Evolutionary conservation across 2,329 filamentous ascomycete species (phyloP).

Genomic region (Periconia macrospinosa): DNA sequence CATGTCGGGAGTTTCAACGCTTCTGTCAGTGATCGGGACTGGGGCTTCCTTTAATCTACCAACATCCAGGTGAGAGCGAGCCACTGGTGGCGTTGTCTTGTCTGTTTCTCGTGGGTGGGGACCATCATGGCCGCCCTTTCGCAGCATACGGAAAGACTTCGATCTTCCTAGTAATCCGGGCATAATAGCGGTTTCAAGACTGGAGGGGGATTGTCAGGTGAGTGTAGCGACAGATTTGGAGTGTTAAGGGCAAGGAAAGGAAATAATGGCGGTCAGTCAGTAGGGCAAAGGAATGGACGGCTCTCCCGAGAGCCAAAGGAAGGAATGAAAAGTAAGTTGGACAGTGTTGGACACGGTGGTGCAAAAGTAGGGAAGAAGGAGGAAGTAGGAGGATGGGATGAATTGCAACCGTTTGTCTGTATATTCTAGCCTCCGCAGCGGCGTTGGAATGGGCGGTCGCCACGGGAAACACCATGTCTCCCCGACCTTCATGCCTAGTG

Average conservation of each 20-base stretch:
- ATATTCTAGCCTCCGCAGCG: neutral
- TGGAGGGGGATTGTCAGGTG: conserved; percentile 33
- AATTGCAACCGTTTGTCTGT: neutral
- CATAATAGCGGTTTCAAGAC: conserved; percentile 41
- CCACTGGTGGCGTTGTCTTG: conserved; percentile 24
- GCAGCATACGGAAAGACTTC: conserved; percentile 40
- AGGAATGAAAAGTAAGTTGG: conserved; percentile 8
- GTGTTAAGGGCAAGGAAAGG: conserved; percentile 17
- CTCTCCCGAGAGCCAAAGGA: conserved; percentile 39
- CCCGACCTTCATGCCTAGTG: conserved; percentile 26
- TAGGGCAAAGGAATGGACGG: conserved; percentile 44
- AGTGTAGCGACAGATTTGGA: neutral
- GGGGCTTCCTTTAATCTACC: conserved; percentile 37
- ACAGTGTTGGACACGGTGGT: conserved; percentile 23
- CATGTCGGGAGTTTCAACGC: conserved; percentile 33
- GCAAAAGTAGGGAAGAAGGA: neutral
- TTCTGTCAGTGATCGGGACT: conserved; percentile 26
- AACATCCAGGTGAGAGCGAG: conserved; percentile 24
- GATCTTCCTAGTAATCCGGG: conserved; percentile 42
- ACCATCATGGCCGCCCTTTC: conserved; percentile 34
- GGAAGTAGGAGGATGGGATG: neutral
- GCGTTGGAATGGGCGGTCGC: conserved; percentile 10
- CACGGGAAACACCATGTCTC: conserved; percentile 25
- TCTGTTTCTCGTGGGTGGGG: conserved; percentile 27
- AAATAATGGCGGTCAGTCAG: conserved; percentile 19